Evolutionary conservation across 257 asterid species (phyloP), one percentile per base, ranked within the genome.

Genomic region (Euphrasia confusa): DNA sequence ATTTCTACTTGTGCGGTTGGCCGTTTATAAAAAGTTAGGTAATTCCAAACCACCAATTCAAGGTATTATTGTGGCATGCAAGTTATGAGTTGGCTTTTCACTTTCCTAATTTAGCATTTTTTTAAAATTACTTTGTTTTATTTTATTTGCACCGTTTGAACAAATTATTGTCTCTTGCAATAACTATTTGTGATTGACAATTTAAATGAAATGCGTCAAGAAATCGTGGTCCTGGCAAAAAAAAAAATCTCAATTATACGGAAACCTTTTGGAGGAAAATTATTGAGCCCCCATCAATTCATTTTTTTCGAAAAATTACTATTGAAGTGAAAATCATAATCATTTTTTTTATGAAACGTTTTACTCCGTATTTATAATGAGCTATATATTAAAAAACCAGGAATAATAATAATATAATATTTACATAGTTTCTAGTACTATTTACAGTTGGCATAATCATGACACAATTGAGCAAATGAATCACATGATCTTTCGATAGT

Each of bases 401-500:
- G 24, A 21, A 21, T 0, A 21, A 21, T 21, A 21, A 21, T 21
- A 21, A 21, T 0, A 21, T 1, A 21, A 21, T 21, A 21, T 21
- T 21, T 21, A 21, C 24, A 21, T 21, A 21, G 40, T 35, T 35
- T 35, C 40, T 35, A 21, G 24, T 21, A 7, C 10, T 6, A 35
- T 35, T 35, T 35, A 9, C 2, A 1, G 40, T 35, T 35, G 40
- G 40, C 10, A 35, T 35, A 35, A 35, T 35, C 40, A 35, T 35
- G 40, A 35, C 2, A 35, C 40, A 35, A 35, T 35, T 35, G 40
- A 7, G 40, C 12, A 37, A 37, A 37, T 37, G 42, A 37, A 45
- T 40, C 74, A 52, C 72, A 71, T 72, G 77, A 75, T 35, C 48
- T 59, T 48, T 54, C 32, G 64, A 9, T 39, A 40, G 64, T 54